Evolutionary conservation across 2,329 filamentous ascomycete species (phyloP).

Genomic region (Leptodontidium sp.): DNA sequence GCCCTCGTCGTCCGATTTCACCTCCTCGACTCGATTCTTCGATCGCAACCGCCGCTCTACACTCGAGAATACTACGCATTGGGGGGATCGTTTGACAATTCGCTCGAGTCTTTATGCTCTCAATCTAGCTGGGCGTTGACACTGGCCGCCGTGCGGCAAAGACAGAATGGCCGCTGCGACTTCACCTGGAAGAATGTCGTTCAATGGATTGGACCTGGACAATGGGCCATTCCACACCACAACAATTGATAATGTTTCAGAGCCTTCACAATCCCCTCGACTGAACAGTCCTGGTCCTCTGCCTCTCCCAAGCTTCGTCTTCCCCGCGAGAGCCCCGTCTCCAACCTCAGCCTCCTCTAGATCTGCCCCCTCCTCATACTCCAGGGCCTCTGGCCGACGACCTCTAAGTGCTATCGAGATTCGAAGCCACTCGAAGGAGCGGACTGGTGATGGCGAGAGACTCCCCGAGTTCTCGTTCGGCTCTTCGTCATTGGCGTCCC

Average conservation of each 20-base stretch:
- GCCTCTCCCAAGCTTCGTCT: constrained; percentile 42
- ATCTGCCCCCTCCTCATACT: constrained; percentile 41
- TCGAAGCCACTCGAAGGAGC: constrained; percentile 51
- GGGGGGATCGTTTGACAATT: constrained; percentile 3
- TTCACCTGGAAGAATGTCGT: constrained; percentile 29
- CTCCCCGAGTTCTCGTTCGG: constrained; percentile 30
- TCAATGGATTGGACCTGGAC: constrained; percentile 30
- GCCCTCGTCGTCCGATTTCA: background rate
- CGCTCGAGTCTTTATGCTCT: constrained; percentile 30
- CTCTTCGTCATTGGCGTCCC: constrained; percentile 45
- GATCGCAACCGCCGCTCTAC: background rate
- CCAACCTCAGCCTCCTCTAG: constrained; percentile 26
- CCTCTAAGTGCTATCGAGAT: constrained; percentile 55
- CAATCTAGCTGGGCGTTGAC: constrained; percentile 25
- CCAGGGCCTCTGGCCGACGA: constrained; percentile 58
- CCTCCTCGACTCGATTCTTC: constrained; percentile 5
- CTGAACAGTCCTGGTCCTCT: constrained; percentile 31
- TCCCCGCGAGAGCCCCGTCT: constrained; percentile 35
- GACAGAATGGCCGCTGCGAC: constrained; percentile 37
- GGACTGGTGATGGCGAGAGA: constrained; percentile 42
- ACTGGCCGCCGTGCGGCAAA: constrained; percentile 33
- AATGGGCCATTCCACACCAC: constrained; percentile 23
- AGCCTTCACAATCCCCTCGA: constrained; percentile 24
- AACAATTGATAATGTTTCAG: constrained; percentile 12
- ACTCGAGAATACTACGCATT: constrained; percentile 5